Evolutionary conservation across 768 basidiomycete species (phyloP), one percentile per base, ranked within the genome.

Genomic region (Rubroboletus pulcherrimus): DNA sequence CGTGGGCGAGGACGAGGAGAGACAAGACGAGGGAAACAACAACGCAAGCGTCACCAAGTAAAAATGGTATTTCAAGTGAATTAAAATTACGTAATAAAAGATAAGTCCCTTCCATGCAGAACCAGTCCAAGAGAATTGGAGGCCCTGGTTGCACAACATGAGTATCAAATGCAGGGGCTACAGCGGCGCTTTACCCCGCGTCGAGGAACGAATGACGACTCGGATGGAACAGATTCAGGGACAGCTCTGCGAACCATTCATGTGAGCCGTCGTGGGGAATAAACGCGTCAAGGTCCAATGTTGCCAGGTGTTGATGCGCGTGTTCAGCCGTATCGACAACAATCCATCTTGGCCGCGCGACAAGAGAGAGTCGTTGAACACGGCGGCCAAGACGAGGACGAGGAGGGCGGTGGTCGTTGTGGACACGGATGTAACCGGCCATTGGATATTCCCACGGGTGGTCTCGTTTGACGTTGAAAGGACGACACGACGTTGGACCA

Each of bases 381-480:
- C 29, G 17, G 35, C 10, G 7, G 37, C 48, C 17, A 35, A 7
- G 47, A 49, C 31, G 29, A 31, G n/a, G 30, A 19, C 26, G 43
- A n/a, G 21, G 29, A 21, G 21, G 14, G 9, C 33, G 3, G 24
- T 24, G 21, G 47, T 14, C 24, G 48, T 29, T 26, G 57, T 49
- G 43, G 45, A 6, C 21, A 19, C 60, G 60, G 62, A 62, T 42
- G 51, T 52, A 44, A 42, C 62, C 53, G 63, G 60, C 11, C 6
- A 35, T 14, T 34, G 2, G 21, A 51, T 53, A 19, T 66, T 66
- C 65, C 49, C 65, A 66, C 65, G 65, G 50, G 39, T 38, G 9
- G 46, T 57, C 54, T 56, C 50, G 47, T 55, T 59, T 49, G 42
- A 44, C 55, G 64, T 65, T 66, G 56, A 67, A 65, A 67, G 65